These are phyloP conservation scores for Miscanthus lutarioriparius DNA, from an alignment of 176 grass and related monocot genomes.

Conservation along the genomic window DNA sequence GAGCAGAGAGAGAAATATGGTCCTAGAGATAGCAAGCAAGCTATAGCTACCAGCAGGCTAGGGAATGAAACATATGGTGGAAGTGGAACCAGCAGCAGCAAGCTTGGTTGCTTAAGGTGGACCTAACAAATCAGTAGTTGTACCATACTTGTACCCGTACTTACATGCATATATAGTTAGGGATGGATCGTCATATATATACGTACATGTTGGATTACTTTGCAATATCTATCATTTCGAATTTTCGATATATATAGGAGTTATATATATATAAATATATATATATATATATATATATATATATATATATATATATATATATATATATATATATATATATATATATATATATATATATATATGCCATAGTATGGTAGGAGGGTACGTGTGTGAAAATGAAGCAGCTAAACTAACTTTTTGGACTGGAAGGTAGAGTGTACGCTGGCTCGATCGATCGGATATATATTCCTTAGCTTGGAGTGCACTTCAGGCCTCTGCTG, in stretches of 20 bases:
- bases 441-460: not conserved
- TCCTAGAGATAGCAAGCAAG: not conserved
- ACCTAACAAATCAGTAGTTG: not conserved
- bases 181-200: not conserved
- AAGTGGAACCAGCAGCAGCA: not conserved
- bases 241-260: too few relatives aligned
- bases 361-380: not conserved
- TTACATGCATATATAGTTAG: not conserved
- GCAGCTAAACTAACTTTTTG: conserved; percentile 20
- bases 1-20: not conserved
- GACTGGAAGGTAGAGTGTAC: conserved; percentile 56
- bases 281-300: too few relatives aligned
- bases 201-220: not conserved
- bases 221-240: too few relatives aligned
- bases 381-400: not conserved
- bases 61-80: not conserved
- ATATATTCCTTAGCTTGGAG: conserved; percentile 59
- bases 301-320: too few relatives aligned
- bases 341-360: too few relatives aligned
- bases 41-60: not conserved
- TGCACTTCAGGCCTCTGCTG: conserved; percentile 73
- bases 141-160: not conserved
- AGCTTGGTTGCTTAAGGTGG: not conserved
- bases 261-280: too few relatives aligned
- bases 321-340: too few relatives aligned